Conservation (phyloP, 139 green algal species). For the Picochlorum sp. region DNA sequence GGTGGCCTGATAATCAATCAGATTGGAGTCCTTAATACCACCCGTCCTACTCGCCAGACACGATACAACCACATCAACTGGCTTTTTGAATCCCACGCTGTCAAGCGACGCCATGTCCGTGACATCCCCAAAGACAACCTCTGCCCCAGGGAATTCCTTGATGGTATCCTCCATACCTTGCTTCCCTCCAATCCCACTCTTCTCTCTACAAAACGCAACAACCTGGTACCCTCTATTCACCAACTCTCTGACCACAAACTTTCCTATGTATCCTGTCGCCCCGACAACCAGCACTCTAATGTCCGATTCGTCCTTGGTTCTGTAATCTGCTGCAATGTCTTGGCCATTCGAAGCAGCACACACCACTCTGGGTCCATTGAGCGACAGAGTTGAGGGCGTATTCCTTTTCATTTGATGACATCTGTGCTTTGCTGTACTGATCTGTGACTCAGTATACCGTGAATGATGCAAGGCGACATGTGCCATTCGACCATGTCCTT, state of each 20-base stretch:
- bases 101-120: slow-evolving; percentile 52
- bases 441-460: no score
- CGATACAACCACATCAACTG: slow-evolving; percentile 94
- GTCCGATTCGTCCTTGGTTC: slow-evolving; percentile 51
- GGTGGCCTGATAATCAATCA: slow-evolving; percentile 95
- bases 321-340: slow-evolving; percentile 34
- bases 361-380: no score
- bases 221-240: slow-evolving; percentile 64
- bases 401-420: no score
- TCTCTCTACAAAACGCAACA: slow-evolving; percentile 74
- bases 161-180: slow-evolving; percentile 56
- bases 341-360: no score
- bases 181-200: slow-evolving; percentile 88
- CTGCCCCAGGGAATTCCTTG: slow-evolving; percentile 70
- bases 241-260: slow-evolving; percentile 66
- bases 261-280: slow-evolving; percentile 96
- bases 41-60: slow-evolving; percentile 91
- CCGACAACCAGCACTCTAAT: slow-evolving; percentile 86
- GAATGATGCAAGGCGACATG: no score
- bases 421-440: no score
- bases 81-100: slow-evolving; percentile 51
- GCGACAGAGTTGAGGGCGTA: no score
- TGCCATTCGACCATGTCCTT: no score
- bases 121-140: slow-evolving; percentile 84
- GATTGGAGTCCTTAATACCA: slow-evolving; percentile 87